Evolutionary conservation across 1,284 basidiomycete species (phyloP), one percentile per base, ranked within the genome.

Genomic region (Cerioporus squamosus): DNA sequence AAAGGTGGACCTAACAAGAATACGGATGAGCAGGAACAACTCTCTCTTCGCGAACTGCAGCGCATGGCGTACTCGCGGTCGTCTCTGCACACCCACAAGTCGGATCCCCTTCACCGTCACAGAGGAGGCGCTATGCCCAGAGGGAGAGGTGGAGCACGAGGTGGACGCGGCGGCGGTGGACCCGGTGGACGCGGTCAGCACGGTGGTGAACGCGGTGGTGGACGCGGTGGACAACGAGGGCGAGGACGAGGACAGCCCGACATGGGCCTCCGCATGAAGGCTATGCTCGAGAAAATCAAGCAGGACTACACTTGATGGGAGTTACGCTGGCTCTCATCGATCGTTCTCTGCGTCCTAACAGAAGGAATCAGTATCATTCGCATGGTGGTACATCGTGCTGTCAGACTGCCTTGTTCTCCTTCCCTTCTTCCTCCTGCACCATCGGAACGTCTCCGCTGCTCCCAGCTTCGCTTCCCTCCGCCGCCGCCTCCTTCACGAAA

Each of bases 261-360:
- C 67, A 93, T 93, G 91, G 87, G 86, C 63, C 70, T 88, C 55
- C 83, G 90, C 24, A 93, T 93, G 90, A 81, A 83, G 62, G 85
- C 82, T n/a, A 81, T 93, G 79, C 79, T 93, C 45, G 87, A 89
- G 68, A 87, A 85, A 70, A 91, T 92, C 63, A 88, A 90, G 72
- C 81, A 81, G 50, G 81, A 87, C 63, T 72, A 76, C 52, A 68
- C 74, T 52, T 82, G 67, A 76, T 67, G 20, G 46, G 29, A 7
- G 17, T 33, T n/a, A 40, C 20, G 20, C 40, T 36, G n/a, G 8
- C 40, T 1, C 36, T n/a, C 20, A 20, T 33, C 31, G 38, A 14
- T 6, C 36, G 6, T 9, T 18, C 15, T 43, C 24, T 15, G 10
- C 18, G 14, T 17, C 17, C 9, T 15, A 36, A 10, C 33, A 36